Evolutionary conservation across 306 rosid species (phyloP), one percentile per base, ranked within the genome.

Genomic region (Neltuma alba): DNA sequence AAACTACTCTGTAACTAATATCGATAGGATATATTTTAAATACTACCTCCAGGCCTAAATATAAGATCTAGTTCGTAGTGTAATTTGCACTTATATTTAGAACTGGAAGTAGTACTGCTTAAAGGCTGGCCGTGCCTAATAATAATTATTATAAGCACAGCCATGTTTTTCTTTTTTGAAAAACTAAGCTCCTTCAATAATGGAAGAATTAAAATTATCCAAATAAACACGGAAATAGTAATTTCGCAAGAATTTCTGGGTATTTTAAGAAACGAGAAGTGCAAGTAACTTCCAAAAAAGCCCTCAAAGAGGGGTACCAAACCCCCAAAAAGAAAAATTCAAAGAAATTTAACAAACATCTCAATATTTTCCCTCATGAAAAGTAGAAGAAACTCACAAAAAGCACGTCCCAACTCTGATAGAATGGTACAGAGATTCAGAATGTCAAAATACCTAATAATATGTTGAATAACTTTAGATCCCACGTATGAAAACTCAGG

Each of bases 381-480:
- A 36, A 83, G 76, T 34, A 21, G 25, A 61, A 31, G 15, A 6
- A n/a, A 69, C 34, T 61, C 36, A 66, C 58, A 34, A 37, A 13
- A 31, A 62, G 72, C 20, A 72, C 45, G 36, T 44, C 27, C 63
- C 47, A 57, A 55, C 45, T n/a, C 50, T 27, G 5, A 27, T 27
- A 64, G 20, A 31, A 25, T 30, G 25, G 1, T 42, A 48, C 14
- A 45, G 58, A 40, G 54, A 52, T 1, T 58, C 36, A 58, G 41
- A 65, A 76, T 72, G 54, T n/a, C 38, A 40, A 74, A 72, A 78
- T 52, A 38, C 61, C 52, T 8, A 44, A 18, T 23, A 69, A 45
- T 70, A 42, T 60, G 80, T 40, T 57, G 72, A 47, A 57, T 62
- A 40, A 77, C 45, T 61, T 37, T 20, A 70, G 76, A 67, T 74